Evolutionary conservation across 805 yeast genomes (phyloP), one percentile per base, ranked within the genome.

Genomic region (Nakazawaea holstii): DNA sequence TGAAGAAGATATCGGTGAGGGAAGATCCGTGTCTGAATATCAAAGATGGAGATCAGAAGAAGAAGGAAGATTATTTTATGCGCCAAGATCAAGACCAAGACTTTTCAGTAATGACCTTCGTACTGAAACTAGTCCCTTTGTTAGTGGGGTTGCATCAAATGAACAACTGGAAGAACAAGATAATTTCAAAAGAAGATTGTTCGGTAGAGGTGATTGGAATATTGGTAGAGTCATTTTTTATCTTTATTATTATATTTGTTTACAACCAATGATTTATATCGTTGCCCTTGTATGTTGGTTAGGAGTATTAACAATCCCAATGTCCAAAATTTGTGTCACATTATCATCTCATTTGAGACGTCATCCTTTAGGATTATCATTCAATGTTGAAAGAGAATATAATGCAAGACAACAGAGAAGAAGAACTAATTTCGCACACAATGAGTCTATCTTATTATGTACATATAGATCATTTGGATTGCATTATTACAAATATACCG

Each of bases 171-270:
- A 59, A 8, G 51, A 57, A 31, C 47, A 40, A 6, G 58, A 57
- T 5, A 56, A 58, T 41, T 58, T 57, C 51, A 66, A 66, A 48
- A 58, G 56, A 35, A 55, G 98, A 50, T 70, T 80, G 43, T 92
- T 94, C 62, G 98, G 98, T 32, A 75, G 98, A 62, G 98, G 98
- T 33, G 69, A 80, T 54, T 94, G 98, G 98, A 82, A 84, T 14
- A 60, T 82, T 15, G 96, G 96, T 1, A 74, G 98, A 53, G 74
- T 92, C 26, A 59, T 83, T 10, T 92, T 89, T 59, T 94, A 82
- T 59, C 1, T 82, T 2, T 77, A 78, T 54, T 91, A 81, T 62
- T 89, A 91, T 60, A 54, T 78, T 3, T 52, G 87, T 3, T 59
- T 91, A 27, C 84, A 82, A 51, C 98, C 98, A 1, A 58, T 87